Evolutionary conservation across 2,329 filamentous ascomycete species (phyloP).

Genomic region (Aspergillus latus): DNA sequence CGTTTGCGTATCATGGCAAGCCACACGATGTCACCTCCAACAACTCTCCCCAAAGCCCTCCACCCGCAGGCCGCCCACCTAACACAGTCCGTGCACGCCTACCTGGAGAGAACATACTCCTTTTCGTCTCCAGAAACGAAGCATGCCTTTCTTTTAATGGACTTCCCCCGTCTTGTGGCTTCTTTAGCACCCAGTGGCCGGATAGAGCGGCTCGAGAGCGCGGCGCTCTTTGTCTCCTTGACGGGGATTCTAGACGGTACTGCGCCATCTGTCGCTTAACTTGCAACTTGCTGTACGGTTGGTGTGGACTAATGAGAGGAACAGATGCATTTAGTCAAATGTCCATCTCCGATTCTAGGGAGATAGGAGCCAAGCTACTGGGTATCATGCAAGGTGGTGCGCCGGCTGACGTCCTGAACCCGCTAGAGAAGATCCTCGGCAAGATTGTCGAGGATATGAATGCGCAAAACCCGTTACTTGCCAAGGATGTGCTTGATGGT

Average conservation of each 20-base stretch:
- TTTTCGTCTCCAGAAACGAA: background rate
- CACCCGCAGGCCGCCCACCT: background rate
- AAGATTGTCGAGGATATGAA: background rate
- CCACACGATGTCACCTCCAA: background rate
- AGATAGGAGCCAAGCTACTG: background rate
- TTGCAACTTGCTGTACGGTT: too few relatives aligned
- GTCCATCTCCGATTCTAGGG: background rate
- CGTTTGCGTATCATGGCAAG: background rate
- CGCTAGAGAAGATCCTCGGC: background rate
- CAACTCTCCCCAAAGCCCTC: background rate
- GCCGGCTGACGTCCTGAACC: background rate
- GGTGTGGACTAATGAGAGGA: background rate
- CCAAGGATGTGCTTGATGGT: background rate
- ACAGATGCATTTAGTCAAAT: slow-evolving; percentile 5
- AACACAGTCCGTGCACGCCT: background rate
- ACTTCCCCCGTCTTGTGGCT: background rate
- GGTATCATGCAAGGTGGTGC: background rate
- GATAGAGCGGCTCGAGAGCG: background rate
- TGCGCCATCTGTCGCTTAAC: too few relatives aligned
- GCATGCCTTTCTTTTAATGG: background rate
- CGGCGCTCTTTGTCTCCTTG: background rate
- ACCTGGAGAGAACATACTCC: background rate
- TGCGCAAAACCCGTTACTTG: background rate
- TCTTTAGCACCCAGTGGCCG: background rate
- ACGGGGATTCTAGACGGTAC: background rate